phyloP scores from a whole-genome alignment of 2,329 filamentous ascomycete species.

The Colletotrichum chlorophyti region DNA sequence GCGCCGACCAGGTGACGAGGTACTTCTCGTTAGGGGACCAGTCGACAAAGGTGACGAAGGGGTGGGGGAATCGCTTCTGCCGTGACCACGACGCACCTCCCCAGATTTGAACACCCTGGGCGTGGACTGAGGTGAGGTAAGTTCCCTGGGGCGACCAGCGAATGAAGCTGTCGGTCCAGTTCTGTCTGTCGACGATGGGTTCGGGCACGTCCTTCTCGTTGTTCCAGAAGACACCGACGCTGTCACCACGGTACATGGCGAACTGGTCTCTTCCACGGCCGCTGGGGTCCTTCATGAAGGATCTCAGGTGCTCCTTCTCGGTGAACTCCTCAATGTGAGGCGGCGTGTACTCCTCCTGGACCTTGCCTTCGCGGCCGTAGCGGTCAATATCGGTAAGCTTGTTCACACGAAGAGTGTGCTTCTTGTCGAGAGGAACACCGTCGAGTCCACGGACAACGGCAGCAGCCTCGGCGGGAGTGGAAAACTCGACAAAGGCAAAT shows the following conservation, averaged over 20 bases:
- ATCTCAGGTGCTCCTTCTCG: constrained; percentile 93
- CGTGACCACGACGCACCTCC: constrained; percentile 88
- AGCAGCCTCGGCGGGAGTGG: constrained; percentile 85
- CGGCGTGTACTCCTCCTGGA: constrained; percentile 88
- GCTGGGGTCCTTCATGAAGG: constrained; percentile 84
- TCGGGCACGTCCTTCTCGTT: constrained; percentile 93
- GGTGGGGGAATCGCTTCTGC: constrained; percentile 92
- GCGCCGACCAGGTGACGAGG: constrained; percentile 94
- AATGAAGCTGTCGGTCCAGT: constrained; percentile 98
- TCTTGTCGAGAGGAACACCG: constrained; percentile 90
- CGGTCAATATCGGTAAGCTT: constrained; percentile 98
- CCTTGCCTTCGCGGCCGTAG: constrained; percentile 89
- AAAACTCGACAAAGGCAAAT: constrained; percentile 97
- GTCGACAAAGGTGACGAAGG: constrained; percentile 93
- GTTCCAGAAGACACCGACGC: constrained; percentile 97
- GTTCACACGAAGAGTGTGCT: constrained; percentile 93
- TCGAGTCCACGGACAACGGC: constrained; percentile 90
- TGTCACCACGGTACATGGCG: constrained; percentile 90
- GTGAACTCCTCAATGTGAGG: constrained; percentile 85
- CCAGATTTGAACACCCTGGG: constrained; percentile 97
- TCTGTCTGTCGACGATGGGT: constrained; percentile 85
- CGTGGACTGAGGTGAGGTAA: constrained; percentile 92
- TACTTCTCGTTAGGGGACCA: constrained; percentile 95
- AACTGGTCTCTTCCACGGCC: constrained; percentile 92
- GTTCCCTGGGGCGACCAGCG: constrained; percentile 98